A percentile compares a stretch with the other conserved stretches of the same genome.
These are phyloP conservation scores for Penicillium silybi DNA, from an alignment of 495 filamentous ascomycete genomes.

Conservation along the genomic window DNA sequence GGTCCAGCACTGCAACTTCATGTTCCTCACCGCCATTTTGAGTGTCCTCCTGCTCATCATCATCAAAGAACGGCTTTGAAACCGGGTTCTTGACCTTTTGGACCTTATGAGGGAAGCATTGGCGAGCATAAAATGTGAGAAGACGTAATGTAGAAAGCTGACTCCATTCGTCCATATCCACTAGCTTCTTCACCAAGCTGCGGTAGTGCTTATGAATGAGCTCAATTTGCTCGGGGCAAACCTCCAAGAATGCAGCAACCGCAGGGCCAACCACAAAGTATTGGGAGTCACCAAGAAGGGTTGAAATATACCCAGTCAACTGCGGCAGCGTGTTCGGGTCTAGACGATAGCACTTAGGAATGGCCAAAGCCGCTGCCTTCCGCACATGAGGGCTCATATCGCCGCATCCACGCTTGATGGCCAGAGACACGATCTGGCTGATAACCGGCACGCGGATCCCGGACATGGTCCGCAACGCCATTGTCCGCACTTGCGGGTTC, in stretches of 20 bases:
- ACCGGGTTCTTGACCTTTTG: constrained; percentile 49
- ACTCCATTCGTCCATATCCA: constrained; percentile 99
- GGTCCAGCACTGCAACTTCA: constrained; percentile 61
- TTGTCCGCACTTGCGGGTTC: constrained; percentile 82
- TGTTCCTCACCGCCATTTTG: constrained; percentile 48
- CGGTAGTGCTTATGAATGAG: constrained; percentile 88
- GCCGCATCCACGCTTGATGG: constrained; percentile 83
- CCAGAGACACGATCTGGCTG: constrained; percentile 94
- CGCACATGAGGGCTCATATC: constrained; percentile 95
- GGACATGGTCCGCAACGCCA: constrained; percentile 92
- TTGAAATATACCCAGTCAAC: constrained; percentile 71
- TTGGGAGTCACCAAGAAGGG: constrained; percentile 80
- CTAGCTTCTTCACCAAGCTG: constrained; percentile 76
- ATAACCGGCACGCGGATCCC: constrained; percentile 97
- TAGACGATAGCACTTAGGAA: constrained; percentile 94
- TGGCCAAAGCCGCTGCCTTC: constrained; percentile 89
- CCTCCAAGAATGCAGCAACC: constrained; percentile 79
- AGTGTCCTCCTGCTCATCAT: constrained; percentile 48
- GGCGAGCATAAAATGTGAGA: constrained; percentile 77
- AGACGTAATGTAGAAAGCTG: constrained; percentile 78
- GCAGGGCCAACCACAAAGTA: constrained; percentile 94
- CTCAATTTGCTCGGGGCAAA: constrained; percentile 82
- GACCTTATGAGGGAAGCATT: constrained; percentile 78
- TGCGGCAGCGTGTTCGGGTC: constrained; percentile 84
- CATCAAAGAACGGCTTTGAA: constrained; percentile 74